Base-by-base conservation (phyloP, 225 moss, liverwort and hornwort species). In the Climacium dendroides region DNA sequence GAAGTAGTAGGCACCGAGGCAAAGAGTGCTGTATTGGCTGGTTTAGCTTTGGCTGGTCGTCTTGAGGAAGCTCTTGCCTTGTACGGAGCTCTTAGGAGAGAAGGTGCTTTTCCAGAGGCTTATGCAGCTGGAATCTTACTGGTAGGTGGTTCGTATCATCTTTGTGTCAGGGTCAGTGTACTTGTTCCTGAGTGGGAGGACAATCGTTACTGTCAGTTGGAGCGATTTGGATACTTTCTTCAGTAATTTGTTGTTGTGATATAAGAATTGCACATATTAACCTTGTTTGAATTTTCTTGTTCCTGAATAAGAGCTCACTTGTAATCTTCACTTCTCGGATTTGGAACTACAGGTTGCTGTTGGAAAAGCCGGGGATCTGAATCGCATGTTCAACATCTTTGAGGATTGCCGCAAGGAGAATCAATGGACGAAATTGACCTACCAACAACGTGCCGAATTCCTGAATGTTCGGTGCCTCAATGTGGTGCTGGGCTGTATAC, bases 371-470 rank as follows among this genome's bases (percentile, higher is more conserved):
- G 96, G 96, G 53, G 88, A 93, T 91, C 82, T 96, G 89, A 91
- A 91, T 80, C 87, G 90, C 72, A 95, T 96, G 96, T 90, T 95
- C 71, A 71, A 59, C 76, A 90, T 96, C 87, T 95, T 96, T 77
- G 94, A 95, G 87, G 93, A 95, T 58, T 90, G 94, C 85, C 90
- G 92, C 57, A 32, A 89, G 85, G 80, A 89, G 78, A 83, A 88
- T 82, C 74, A 85, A 16, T 94, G 91, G 90, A 80, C 87, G 59
- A 88, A 89, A 86, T 83, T 92, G 83, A 92, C 91, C 55, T 89
- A 88, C 65, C 89, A 93, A 81, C 92, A 93, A 85, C 92, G 90
- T 50, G 90, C 91, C 77, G 93, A 93, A 85, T 92, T 91, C 28
- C 89, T 92, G 64, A 95, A 93, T 83, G 64, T 93, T 66, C 93